Conservation (phyloP, 805 yeast genomes). For the Starmera dryadoides region DNA sequence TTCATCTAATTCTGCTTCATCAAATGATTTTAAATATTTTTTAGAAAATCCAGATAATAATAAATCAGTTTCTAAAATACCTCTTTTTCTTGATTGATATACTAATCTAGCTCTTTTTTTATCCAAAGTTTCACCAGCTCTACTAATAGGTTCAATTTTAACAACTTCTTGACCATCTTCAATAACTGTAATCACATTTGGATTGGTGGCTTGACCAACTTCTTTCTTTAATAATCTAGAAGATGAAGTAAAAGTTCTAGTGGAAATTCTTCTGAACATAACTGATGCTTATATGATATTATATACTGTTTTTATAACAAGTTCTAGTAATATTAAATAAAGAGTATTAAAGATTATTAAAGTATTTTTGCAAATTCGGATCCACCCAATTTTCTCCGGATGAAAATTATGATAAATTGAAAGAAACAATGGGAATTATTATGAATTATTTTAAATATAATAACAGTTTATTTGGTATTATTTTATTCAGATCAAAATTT, state of each 20-base stretch:
- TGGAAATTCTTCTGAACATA: background rate
- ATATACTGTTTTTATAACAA: background rate
- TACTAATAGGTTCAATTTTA: slow-evolving; percentile 68
- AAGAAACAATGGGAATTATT: too few species aligned
- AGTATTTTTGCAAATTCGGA: too few species aligned
- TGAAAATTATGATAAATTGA: too few species aligned
- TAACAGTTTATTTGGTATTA: too few species aligned
- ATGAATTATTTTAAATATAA: too few species aligned
- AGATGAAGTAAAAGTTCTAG: background rate
- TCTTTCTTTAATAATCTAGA: background rate
- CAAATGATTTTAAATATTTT: slow-evolving; percentile 52
- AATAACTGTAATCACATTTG: slow-evolving; percentile 13
- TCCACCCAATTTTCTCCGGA: too few species aligned
- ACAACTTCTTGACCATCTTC: slow-evolving; percentile 10
- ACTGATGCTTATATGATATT: background rate
- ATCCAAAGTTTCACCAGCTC: slow-evolving; percentile 66
- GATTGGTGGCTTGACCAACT: slow-evolving; percentile 3
- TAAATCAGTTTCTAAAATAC: slow-evolving; percentile 89
- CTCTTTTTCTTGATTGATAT: slow-evolving; percentile 91
- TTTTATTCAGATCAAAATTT: too few species aligned
- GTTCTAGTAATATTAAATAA: too few species aligned
- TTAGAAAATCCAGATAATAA: slow-evolving; percentile 82
- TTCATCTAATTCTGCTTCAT: slow-evolving; percentile 65
- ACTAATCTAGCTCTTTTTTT: slow-evolving; percentile 79
- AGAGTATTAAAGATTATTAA: too few species aligned